Percentiles rank a stretch among this genome's conserved stretches.
Conservation (phyloP, 1,139 yeast genomes). For the Saccharomyces hybrid region DNA sequence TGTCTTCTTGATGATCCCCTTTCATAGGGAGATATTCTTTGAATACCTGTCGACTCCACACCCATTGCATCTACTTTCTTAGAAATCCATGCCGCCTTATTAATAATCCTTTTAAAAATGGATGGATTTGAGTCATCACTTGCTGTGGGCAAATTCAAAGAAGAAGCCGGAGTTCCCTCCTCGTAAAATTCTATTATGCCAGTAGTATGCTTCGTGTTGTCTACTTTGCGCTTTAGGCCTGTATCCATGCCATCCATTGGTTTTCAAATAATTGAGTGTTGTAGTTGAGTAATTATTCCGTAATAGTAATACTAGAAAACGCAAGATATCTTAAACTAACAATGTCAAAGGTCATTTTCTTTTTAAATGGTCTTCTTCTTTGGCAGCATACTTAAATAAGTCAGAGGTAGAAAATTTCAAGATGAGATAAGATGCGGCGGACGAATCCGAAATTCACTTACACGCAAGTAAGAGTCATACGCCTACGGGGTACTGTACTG, state of each 20-base stretch:
- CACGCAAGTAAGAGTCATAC: neutral
- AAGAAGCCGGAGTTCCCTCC: neutral
- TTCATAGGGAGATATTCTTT: conserved; percentile 64
- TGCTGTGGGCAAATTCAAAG: neutral
- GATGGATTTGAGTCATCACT: neutral
- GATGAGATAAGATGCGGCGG: neutral
- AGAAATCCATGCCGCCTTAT: conserved; percentile 16
- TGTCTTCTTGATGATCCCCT: conserved; percentile 49
- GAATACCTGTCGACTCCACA: conserved; percentile 77
- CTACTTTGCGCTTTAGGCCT: neutral
- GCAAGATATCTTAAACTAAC: too few relatives aligned
- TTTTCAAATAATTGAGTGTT: neutral
- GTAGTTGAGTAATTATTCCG: neutral
- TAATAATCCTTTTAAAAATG: neutral
- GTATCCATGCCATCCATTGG: neutral
- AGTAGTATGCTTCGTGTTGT: neutral
- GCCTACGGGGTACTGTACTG: neutral
- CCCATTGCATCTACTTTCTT: conserved; percentile 44
- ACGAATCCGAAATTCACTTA: neutral
- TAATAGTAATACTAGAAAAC: neutral
- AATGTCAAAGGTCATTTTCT: too few relatives aligned
- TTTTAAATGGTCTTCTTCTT: neutral
- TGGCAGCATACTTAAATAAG: too few relatives aligned
- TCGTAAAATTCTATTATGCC: neutral
- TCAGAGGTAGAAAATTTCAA: neutral